Conservation (phyloP, 345 rosid species). For the Cardamine occulta region DNA sequence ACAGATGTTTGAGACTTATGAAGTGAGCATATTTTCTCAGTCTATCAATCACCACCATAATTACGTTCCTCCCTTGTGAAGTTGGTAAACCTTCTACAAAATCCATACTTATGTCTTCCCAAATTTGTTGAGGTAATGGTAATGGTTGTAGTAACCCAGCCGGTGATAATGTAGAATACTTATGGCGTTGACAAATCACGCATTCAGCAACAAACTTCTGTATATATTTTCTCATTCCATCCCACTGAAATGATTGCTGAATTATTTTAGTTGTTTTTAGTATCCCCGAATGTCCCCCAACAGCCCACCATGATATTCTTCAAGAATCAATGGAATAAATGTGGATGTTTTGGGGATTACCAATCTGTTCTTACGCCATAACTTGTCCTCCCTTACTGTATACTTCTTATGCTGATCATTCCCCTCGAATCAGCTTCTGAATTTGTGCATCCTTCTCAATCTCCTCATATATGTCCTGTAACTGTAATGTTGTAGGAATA, state of each 20-base stretch:
- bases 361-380: background rate
- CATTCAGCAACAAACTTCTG: background rate
- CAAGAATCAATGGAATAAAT: no score
- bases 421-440: no score
- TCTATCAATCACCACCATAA: background rate
- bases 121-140: background rate
- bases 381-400: background rate
- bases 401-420: no score
- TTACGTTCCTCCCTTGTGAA: background rate
- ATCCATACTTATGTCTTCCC: background rate
- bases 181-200: background rate
- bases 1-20: no score
- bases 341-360: no score
- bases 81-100: background rate
- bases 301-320: background rate
- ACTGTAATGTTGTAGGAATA: fast-evolving
- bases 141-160: background rate
- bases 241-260: background rate
- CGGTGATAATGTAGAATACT: background rate
- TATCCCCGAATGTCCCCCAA: background rate
- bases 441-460: background rate
- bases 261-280: background rate
- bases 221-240: background rate
- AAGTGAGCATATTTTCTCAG: no score
- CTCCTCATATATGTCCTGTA: background rate